These are phyloP conservation scores for Xylona heveae DNA, from an alignment of 495 filamentous ascomycete genomes.

Conservation along the genomic window DNA sequence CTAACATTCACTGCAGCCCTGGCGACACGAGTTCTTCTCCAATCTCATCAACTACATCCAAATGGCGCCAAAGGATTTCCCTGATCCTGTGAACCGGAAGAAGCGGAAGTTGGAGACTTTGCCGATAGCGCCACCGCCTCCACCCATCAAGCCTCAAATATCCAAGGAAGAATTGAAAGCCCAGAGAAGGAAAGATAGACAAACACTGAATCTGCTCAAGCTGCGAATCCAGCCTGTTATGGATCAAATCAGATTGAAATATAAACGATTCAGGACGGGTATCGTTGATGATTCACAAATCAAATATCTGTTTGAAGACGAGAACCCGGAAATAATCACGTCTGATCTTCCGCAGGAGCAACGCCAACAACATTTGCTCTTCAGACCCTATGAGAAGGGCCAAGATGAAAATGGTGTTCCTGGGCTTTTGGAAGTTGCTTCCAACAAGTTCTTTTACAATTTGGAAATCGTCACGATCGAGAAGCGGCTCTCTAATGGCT, in stretches of 20 bases:
- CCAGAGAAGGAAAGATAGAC: slow-evolving; percentile 60
- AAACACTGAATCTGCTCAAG: slow-evolving; percentile 66
- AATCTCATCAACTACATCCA: slow-evolving; percentile 50
- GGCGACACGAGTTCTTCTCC: slow-evolving; percentile 56
- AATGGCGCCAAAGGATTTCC: slow-evolving; percentile 65
- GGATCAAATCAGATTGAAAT: slow-evolving; percentile 75
- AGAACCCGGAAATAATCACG: slow-evolving; percentile 57
- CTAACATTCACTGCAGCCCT: slow-evolving; percentile 24
- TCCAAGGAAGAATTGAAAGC: slow-evolving; percentile 61
- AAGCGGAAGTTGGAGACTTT: slow-evolving; percentile 60
- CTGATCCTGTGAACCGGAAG: slow-evolving; percentile 65
- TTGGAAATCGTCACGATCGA: slow-evolving; percentile 85
- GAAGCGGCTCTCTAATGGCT: slow-evolving; percentile 83
- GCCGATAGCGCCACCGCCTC: slow-evolving; percentile 49
- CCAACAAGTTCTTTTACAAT: slow-evolving; percentile 81
- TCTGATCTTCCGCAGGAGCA: slow-evolving; percentile 47
- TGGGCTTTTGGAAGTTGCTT: slow-evolving; percentile 44
- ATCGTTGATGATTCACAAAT: slow-evolving; percentile 53
- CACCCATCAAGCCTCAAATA: slow-evolving; percentile 29
- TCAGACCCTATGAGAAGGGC: slow-evolving; percentile 53
- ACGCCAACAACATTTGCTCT: slow-evolving; percentile 24
- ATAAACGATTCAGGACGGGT: slow-evolving; percentile 63
- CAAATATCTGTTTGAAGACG: slow-evolving; percentile 61
- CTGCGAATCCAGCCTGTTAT: slow-evolving; percentile 76
- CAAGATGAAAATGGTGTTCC: slow-evolving; percentile 53